Evolutionary conservation across 2,329 filamentous ascomycete species (phyloP).

Genomic region (Diplocarpon rosae): DNA sequence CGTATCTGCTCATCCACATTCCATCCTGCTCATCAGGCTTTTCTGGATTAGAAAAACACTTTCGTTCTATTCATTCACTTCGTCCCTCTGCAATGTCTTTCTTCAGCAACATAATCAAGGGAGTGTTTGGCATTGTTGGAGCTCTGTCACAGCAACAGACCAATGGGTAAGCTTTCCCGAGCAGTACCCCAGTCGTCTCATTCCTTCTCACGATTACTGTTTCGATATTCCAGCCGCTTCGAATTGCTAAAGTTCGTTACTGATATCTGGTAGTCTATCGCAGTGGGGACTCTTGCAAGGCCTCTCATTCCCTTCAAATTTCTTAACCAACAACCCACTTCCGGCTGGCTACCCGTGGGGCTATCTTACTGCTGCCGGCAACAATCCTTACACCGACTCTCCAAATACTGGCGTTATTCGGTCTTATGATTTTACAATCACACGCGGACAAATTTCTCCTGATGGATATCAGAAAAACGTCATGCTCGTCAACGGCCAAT

Average conservation of each 20-base stretch:
- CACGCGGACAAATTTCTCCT: conserved; percentile 26
- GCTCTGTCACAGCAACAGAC: conserved; percentile 18
- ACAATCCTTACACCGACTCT: conserved; percentile 28
- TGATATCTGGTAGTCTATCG: conserved; percentile 5
- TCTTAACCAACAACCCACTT: conserved; percentile 38
- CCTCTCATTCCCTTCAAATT: conserved; percentile 27
- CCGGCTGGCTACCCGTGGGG: conserved; percentile 44
- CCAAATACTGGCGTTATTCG: conserved; percentile 32
- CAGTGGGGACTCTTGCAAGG: conserved; percentile 18
- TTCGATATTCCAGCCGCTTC: not conserved
- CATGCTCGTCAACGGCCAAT: conserved; percentile 30
- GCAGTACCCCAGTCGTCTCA: not conserved
- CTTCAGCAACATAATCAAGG: conserved; percentile 9
- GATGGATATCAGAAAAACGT: conserved; percentile 42
- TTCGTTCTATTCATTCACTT: not conserved
- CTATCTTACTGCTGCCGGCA: conserved; percentile 29
- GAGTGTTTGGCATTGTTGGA: conserved; percentile 9
- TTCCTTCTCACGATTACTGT: not conserved
- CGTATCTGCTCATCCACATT: conserved; percentile 11
- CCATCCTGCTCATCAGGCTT: conserved; percentile 8
- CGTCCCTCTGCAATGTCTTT: conserved; percentile 12
- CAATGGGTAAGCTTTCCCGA: conserved; percentile 16
- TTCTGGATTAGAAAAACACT: not conserved
- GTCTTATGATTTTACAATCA: conserved; percentile 26
- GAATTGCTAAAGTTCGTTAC: not conserved